These are phyloP conservation scores for Phaeotremella fagi DNA, from an alignment of 768 basidiomycete genomes.

Conservation along the genomic window DNA sequence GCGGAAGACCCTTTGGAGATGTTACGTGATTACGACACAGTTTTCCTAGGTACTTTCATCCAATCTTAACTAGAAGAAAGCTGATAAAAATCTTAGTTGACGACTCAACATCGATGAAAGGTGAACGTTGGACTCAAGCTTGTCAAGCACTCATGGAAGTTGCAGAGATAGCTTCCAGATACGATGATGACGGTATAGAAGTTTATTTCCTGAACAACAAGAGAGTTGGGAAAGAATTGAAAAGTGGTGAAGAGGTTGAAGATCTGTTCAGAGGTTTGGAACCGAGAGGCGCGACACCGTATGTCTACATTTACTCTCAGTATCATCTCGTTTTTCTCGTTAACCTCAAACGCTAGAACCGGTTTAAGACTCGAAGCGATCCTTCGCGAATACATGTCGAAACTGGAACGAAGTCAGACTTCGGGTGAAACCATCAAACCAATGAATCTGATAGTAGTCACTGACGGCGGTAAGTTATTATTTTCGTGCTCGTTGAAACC, in stretches of 20 bases:
- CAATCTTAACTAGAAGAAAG: too few species aligned
- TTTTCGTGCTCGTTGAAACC: neutral
- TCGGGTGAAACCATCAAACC: slow-evolving; percentile 34
- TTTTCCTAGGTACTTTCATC: slow-evolving; percentile 31
- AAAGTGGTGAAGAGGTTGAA: slow-evolving; percentile 34
- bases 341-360: slow-evolving; percentile 12
- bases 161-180: slow-evolving; percentile 34
- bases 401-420: slow-evolving; percentile 25
- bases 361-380: slow-evolving; percentile 38
- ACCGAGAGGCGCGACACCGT: slow-evolving; percentile 42
- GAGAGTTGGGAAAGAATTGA: slow-evolving; percentile 37
- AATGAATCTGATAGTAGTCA: slow-evolving; percentile 41
- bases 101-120: slow-evolving; percentile 40
- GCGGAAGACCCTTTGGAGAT: slow-evolving; percentile 37
- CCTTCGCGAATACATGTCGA: slow-evolving; percentile 36
- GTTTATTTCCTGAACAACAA: slow-evolving; percentile 44
- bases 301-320: slow-evolving; percentile 6
- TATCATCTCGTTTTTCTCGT: neutral
- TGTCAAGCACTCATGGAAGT: slow-evolving; percentile 34
- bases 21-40: slow-evolving; percentile 35
- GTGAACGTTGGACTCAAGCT: slow-evolving; percentile 38
- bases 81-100: slow-evolving; percentile 15
- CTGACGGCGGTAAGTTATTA: slow-evolving; percentile 36
- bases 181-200: slow-evolving; percentile 40
- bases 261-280: slow-evolving; percentile 38